Evolutionary conservation across 768 basidiomycete genomes (phyloP).

Genomic region (Glaciozyma martinii): DNA sequence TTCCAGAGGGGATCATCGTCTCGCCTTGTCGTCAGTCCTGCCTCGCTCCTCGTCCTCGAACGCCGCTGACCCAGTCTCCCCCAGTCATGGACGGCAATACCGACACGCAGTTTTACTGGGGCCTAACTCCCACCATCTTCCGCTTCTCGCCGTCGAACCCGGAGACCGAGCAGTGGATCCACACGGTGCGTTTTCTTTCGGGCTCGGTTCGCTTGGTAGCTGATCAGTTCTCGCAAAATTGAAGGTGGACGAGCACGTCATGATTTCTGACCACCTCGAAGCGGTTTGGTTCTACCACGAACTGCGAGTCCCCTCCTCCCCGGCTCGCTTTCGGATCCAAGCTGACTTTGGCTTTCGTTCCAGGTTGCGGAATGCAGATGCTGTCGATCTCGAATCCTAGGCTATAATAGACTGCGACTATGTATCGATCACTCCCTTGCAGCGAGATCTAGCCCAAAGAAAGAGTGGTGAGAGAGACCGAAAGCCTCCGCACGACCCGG

Average conservation of each 20-base stretch:
- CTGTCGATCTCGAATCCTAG: neutral
- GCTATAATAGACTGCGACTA: too few relatives aligned
- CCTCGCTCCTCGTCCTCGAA: conserved; percentile 28
- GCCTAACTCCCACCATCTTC: conserved; percentile 38
- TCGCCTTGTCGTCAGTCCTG: conserved; percentile 29
- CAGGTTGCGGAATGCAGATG: neutral
- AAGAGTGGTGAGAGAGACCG: too few relatives aligned
- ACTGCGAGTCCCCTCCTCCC: neutral
- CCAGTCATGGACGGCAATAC: conserved; percentile 37
- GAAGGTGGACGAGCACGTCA: conserved; percentile 40
- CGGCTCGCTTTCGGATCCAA: neutral
- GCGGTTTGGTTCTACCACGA: conserved; percentile 28
- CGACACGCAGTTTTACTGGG: conserved; percentile 38
- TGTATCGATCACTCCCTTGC: neutral
- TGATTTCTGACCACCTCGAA: conserved; percentile 37
- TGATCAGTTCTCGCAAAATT: conserved; percentile 27
- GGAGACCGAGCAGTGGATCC: neutral
- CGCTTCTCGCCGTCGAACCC: conserved; percentile 37
- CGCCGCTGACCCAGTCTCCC: neutral
- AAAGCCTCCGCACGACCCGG: too few relatives aligned
- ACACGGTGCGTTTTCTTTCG: neutral
- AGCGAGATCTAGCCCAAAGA: neutral
- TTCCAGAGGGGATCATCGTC: conserved; percentile 34
- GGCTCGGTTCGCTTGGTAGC: neutral
- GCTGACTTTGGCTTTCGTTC: neutral